Conservation (phyloP, 495 filamentous ascomycete genomes). For the Penicillium atrosanguineum region DNA sequence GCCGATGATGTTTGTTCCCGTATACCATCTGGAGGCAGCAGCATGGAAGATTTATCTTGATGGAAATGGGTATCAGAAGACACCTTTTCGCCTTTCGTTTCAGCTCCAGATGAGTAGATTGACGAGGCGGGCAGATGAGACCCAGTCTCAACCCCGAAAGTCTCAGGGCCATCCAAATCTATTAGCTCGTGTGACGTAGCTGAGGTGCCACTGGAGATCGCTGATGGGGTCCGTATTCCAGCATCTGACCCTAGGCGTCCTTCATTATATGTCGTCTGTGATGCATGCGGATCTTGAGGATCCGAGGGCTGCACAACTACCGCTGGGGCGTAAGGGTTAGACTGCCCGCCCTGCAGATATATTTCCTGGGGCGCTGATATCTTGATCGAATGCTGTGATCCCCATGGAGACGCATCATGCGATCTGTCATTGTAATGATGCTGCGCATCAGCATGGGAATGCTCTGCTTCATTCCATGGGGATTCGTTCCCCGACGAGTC, state of each 20-base stretch:
- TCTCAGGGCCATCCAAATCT: constrained; percentile 28
- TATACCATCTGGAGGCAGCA: neutral
- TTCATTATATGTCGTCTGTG: constrained; percentile 9
- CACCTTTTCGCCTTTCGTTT: neutral
- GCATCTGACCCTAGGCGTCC: constrained; percentile 20
- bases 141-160: constrained; percentile 5
- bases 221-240: constrained; percentile 23
- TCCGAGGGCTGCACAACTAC: constrained; percentile 13
- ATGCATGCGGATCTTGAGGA: neutral
- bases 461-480: constrained; percentile 16
- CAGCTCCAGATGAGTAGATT: constrained; percentile 14
- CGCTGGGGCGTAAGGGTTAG: constrained; percentile 18
- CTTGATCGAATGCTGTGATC: constrained; percentile 22
- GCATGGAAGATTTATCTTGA: neutral
- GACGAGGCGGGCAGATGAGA: constrained; percentile 11
- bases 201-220: constrained; percentile 29
- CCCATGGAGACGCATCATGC: constrained; percentile 16
- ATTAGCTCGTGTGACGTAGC: constrained; percentile 41
- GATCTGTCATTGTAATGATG: neutral
- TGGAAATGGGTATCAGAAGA: neutral
- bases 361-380: constrained; percentile 18
- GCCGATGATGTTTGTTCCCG: neutral
- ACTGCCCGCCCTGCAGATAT: constrained; percentile 15
- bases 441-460: neutral
- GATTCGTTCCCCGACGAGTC: constrained; percentile 28